Conservation (phyloP, 2,329 filamentous ascomycete genomes). For the Pseudopithomyces maydicus region DNA sequence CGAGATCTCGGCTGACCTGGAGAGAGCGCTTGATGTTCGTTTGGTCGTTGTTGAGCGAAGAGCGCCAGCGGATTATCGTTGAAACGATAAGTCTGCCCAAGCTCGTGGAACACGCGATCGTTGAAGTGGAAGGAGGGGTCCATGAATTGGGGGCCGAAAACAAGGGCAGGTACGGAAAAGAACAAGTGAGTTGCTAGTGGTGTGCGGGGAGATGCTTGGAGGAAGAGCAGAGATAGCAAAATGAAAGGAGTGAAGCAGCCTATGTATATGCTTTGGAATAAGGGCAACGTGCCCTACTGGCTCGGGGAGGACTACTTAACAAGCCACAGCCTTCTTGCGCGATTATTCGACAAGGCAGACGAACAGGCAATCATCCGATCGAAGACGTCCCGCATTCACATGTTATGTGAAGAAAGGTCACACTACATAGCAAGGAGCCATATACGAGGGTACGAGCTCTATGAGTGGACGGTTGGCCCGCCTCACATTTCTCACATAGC, state of each 20-base stretch:
- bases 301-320: conserved; percentile 10
- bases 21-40: conserved; percentile 14
- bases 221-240: background rate
- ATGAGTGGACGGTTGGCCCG: conserved; percentile 13
- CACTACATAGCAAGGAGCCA: conserved; percentile 1
- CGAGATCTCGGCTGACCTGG: conserved; percentile 13
- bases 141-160: conserved; percentile 3
- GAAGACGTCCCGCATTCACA: conserved; percentile 11
- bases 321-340: conserved; percentile 10
- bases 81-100: background rate
- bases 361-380: conserved; percentile 8
- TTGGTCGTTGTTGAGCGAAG: conserved; percentile 12
- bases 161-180: background rate
- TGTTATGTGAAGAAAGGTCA: conserved; percentile 8
- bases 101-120: conserved; percentile 6
- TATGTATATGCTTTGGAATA: conserved; percentile 7
- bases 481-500: conserved; percentile 17
- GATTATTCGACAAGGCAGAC: conserved; percentile 18
- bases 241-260: conserved; percentile 7
- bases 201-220: background rate
- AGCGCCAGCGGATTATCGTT: conserved; percentile 7
- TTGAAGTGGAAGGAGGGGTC: conserved; percentile 4
- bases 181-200: background rate
- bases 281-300: conserved; percentile 11
- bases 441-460: conserved; percentile 4